Conservation (phyloP, 345 rosid genomes). For the Litchi chinensis region DNA sequence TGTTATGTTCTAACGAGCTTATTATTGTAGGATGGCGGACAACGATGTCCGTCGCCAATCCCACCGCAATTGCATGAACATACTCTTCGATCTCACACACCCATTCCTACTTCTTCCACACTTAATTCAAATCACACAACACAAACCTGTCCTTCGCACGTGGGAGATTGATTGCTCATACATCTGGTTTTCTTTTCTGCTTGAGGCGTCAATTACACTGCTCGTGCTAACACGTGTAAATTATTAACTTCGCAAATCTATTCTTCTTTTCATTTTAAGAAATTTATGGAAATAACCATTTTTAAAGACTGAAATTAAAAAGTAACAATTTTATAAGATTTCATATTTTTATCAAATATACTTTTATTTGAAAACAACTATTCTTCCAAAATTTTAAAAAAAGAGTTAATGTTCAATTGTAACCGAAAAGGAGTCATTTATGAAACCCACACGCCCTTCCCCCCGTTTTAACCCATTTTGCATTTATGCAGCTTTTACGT, state of each 20-base stretch:
- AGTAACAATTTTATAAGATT: too few species aligned
- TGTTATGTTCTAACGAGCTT: not conserved
- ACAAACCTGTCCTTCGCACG: conserved; percentile 7
- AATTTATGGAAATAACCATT: too few species aligned
- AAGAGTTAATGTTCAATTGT: too few species aligned
- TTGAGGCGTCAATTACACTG: not conserved
- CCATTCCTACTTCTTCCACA: not conserved
- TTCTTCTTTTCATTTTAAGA: too few species aligned
- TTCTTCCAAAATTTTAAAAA: too few species aligned
- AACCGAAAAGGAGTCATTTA: too few species aligned
- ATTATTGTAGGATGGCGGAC: not conserved
- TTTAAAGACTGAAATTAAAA: too few species aligned
- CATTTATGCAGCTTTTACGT: too few species aligned
- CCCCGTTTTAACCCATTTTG: too few species aligned
- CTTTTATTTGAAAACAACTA: too few species aligned
- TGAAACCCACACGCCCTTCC: too few species aligned
- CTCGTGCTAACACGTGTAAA: not conserved
- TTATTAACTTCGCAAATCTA: not conserved
- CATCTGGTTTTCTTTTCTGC: not conserved
- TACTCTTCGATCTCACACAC: conserved; percentile 7
- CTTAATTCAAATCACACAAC: not conserved
- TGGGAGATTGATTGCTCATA: conserved; percentile 7
- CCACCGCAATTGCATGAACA: not conserved
- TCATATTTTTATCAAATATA: too few species aligned
- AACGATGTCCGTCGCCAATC: conserved; percentile 1